Conservation (phyloP, 1,139 yeast genomes). For the Wickerhamiella infanticola region DNA sequence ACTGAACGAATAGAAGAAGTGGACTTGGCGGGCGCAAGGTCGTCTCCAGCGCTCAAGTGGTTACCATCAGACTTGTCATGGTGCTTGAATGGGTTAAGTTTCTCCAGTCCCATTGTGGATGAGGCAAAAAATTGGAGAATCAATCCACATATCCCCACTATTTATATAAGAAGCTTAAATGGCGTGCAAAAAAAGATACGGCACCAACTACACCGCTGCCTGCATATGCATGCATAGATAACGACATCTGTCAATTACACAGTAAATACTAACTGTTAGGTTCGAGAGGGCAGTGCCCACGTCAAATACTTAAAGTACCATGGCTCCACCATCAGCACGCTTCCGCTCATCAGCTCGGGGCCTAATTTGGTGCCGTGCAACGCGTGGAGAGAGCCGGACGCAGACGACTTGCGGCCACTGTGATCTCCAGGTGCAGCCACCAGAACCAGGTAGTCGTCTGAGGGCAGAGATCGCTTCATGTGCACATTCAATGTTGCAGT, state of each 20-base stretch:
- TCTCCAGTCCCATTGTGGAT: slow-evolving; percentile 9
- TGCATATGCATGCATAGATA: neutral
- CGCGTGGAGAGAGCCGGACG: slow-evolving; percentile 42
- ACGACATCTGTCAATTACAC: no score
- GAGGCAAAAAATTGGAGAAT: no score
- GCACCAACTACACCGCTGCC: no score
- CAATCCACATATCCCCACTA: no score
- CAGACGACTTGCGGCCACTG: slow-evolving; percentile 70
- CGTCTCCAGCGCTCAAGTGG: slow-evolving; percentile 3
- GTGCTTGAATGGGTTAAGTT: slow-evolving; percentile 13
- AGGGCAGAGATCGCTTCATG: slow-evolving; percentile 37
- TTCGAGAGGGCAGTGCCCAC: neutral
- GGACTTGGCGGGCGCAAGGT: slow-evolving; percentile 12
- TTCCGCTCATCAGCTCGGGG: slow-evolving; percentile 11
- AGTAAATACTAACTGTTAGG: neutral
- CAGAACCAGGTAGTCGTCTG: slow-evolving; percentile 50
- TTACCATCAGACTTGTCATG: neutral
- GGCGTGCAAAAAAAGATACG: no score
- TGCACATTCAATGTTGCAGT: slow-evolving; percentile 68
- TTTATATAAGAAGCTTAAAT: no score
- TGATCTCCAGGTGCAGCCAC: slow-evolving; percentile 48
- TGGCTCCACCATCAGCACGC: slow-evolving; percentile 20
- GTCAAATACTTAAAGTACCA: slow-evolving; percentile 17
- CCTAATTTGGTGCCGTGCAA: slow-evolving; percentile 12
- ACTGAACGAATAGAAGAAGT: slow-evolving; percentile 10